Conservation (phyloP, 768 basidiomycete species). For the Pleurotus tuoliensis region DNA sequence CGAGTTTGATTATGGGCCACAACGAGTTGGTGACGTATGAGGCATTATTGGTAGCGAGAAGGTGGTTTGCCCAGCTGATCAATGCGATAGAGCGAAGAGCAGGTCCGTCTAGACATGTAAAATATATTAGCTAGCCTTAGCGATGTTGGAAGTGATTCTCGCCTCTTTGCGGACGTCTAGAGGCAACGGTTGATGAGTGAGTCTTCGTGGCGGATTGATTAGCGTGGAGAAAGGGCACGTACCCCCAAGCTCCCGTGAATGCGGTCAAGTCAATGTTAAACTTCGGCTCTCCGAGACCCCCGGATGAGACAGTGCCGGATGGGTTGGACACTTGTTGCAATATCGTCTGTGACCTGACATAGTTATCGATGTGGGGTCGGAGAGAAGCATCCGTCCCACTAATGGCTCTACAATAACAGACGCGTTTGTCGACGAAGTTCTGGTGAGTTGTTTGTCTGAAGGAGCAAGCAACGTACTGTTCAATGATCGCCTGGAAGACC, state of each 20-base stretch:
- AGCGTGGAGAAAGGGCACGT: not conserved
- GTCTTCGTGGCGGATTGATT: too few relatives aligned
- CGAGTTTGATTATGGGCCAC: slow-evolving; percentile 70
- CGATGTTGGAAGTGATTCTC: slow-evolving; percentile 1
- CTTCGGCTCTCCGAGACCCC: slow-evolving; percentile 75
- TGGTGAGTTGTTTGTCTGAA: not conserved
- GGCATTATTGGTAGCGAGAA: slow-evolving; percentile 42
- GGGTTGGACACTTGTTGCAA: slow-evolving; percentile 67
- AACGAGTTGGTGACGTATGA: slow-evolving; percentile 46
- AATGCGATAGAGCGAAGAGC: slow-evolving; percentile 66
- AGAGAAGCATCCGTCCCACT: slow-evolving; percentile 36
- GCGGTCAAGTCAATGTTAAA: slow-evolving; percentile 63
- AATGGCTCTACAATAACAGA: slow-evolving; percentile 21
- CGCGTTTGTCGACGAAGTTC: not conserved
- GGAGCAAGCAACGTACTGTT: slow-evolving; percentile 27
- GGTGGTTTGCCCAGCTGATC: slow-evolving; percentile 64
- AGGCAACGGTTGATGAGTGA: not conserved
- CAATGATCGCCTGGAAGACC: slow-evolving; percentile 47
- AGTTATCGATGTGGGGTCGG: slow-evolving; percentile 48
- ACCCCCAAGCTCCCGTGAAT: slow-evolving; percentile 50
- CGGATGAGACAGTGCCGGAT: slow-evolving; percentile 53
- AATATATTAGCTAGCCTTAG: not conserved
- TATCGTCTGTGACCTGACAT: slow-evolving; percentile 42
- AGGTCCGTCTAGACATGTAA: slow-evolving; percentile 53
- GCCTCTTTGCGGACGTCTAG: slow-evolving; percentile 58